phyloP scores from a whole-genome alignment of 129 eudicot species.

The Scalesia atractyloides region DNA sequence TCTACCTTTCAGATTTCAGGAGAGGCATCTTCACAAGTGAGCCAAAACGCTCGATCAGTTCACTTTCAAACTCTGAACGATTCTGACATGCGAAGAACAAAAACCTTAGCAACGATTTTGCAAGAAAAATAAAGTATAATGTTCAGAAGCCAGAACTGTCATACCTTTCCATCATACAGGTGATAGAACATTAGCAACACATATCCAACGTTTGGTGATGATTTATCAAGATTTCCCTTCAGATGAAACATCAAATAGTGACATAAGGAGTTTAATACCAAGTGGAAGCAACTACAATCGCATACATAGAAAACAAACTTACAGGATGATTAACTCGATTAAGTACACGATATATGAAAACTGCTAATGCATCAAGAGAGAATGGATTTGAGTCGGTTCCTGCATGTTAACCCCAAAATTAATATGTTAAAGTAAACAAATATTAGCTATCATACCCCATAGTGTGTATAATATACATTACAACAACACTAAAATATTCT shows the following conservation, averaged over 20 bases:
- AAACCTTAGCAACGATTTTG: neutral
- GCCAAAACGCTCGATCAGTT: slow-evolving; percentile 91
- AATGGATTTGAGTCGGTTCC: slow-evolving; percentile 95
- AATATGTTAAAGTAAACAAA: neutral
- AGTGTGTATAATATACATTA: neutral
- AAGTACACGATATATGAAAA: slow-evolving; percentile 83
- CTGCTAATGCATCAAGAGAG: slow-evolving; percentile 89
- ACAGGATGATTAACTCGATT: slow-evolving; percentile 93
- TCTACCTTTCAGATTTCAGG: slow-evolving; percentile 71
- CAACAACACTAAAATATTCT: neutral
- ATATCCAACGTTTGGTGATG: slow-evolving; percentile 83
- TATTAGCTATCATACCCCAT: neutral
- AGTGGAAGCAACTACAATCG: slow-evolving; percentile 15
- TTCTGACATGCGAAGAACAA: slow-evolving; percentile 44
- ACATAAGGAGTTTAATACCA: slow-evolving; percentile 15
- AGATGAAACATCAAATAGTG: slow-evolving; percentile 22
- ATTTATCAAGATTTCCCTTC: slow-evolving; percentile 93
- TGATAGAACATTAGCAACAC: slow-evolving; percentile 94
- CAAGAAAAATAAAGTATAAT: neutral
- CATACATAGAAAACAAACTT: slow-evolving; percentile 23
- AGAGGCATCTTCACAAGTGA: slow-evolving; percentile 96
- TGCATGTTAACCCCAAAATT: slow-evolving; percentile 35
- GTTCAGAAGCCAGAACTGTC: neutral
- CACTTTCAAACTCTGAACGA: slow-evolving; percentile 77
- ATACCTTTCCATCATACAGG: slow-evolving; percentile 95